Evolutionary conservation across 1,284 basidiomycete genomes (phyloP).

Genomic region (Singerocomus inundabilis): DNA sequence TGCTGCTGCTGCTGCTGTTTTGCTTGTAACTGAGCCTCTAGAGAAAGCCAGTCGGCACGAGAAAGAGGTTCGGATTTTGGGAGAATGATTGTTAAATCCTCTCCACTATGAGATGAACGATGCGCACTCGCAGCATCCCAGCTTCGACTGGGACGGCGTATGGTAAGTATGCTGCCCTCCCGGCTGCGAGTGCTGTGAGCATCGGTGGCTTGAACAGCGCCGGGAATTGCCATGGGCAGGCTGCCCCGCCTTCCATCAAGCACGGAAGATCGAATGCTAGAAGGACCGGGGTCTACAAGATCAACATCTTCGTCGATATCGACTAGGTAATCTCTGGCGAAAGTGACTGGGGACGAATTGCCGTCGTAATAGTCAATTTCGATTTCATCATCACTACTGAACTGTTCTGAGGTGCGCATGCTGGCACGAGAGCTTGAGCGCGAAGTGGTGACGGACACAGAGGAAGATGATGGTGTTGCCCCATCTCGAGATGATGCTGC

Average conservation of each 20-base stretch:
- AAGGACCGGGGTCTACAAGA: conserved; percentile 15
- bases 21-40: conserved; percentile 26
- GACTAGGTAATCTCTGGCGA: conserved; percentile 38
- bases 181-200: conserved; percentile 36
- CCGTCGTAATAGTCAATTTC: conserved; percentile 40
- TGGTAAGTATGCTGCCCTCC: conserved; percentile 48
- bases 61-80: conserved; percentile 43
- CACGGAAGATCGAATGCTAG: conserved; percentile 21
- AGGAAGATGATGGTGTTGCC: conserved; percentile 44
- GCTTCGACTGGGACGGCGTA: conserved; percentile 54
- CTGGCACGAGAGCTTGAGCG: conserved; percentile 38
- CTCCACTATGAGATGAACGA: conserved; percentile 23
- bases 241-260: conserved; percentile 40
- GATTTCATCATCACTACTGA: conserved; percentile 53
- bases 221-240: conserved; percentile 46
- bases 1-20: conserved; percentile 11
- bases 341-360: conserved; percentile 35
- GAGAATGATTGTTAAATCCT: conserved; percentile 37
- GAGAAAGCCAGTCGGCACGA: conserved; percentile 45
- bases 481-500: conserved; percentile 25
- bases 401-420: conserved; percentile 40
- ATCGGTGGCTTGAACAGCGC: conserved; percentile 18
- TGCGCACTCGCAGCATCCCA: conserved; percentile 44
- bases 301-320: conserved; percentile 35
- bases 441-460: conserved; percentile 39